A percentile compares a stretch with the other conserved stretches of the same genome.
Evolutionary conservation across 495 filamentous ascomycete genomes (phyloP).

Genomic region (Neurospora africana): DNA sequence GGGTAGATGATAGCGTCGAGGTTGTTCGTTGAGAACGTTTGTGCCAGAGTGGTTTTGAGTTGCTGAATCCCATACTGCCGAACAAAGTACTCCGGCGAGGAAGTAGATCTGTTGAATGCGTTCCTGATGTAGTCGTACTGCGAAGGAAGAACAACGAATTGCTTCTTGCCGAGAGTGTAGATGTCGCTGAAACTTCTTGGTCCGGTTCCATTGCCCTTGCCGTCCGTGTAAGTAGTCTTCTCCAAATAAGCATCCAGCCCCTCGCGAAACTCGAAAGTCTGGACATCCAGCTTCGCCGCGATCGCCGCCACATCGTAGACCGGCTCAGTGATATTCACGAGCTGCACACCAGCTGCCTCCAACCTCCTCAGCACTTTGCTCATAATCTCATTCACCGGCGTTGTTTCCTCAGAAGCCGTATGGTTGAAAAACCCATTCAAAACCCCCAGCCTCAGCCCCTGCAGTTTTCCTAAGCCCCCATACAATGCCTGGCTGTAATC

Average conservation of each 20-base stretch:
- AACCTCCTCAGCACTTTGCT: slow-evolving; percentile 21
- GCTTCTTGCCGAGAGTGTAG: slow-evolving; percentile 20
- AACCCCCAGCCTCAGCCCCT: slow-evolving; percentile 35
- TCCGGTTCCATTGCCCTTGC: slow-evolving; percentile 8
- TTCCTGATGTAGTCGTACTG: slow-evolving; percentile 43
- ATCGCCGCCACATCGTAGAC: slow-evolving; percentile 43
- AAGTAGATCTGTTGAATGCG: slow-evolving; percentile 36
- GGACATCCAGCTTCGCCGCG: slow-evolving; percentile 37
- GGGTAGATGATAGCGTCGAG: slow-evolving; percentile 56
- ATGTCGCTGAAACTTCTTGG: slow-evolving; percentile 34
- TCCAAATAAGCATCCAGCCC: slow-evolving; percentile 33
- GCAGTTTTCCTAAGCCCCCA: slow-evolving; percentile 17
- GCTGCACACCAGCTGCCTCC: slow-evolving; percentile 22
- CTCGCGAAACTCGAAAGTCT: slow-evolving; percentile 47
- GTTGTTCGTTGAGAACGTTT: slow-evolving; percentile 34
- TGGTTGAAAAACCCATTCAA: slow-evolving; percentile 42
- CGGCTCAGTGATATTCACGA: slow-evolving; percentile 38
- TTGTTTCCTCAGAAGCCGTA: slow-evolving; percentile 35
- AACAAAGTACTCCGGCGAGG: slow-evolving; percentile 33
- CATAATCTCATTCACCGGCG: slow-evolving; percentile 41
- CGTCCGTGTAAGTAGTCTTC: slow-evolving; percentile 10
- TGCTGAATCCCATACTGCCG: slow-evolving; percentile 33
- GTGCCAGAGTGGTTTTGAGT: slow-evolving; percentile 29
- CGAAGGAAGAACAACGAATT: slow-evolving; percentile 44
- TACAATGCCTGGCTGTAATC: slow-evolving; percentile 33